phyloP scores from a whole-genome alignment of 345 rosid genomes.

The thale cress (Arabidopsis thaliana) region DNA sequence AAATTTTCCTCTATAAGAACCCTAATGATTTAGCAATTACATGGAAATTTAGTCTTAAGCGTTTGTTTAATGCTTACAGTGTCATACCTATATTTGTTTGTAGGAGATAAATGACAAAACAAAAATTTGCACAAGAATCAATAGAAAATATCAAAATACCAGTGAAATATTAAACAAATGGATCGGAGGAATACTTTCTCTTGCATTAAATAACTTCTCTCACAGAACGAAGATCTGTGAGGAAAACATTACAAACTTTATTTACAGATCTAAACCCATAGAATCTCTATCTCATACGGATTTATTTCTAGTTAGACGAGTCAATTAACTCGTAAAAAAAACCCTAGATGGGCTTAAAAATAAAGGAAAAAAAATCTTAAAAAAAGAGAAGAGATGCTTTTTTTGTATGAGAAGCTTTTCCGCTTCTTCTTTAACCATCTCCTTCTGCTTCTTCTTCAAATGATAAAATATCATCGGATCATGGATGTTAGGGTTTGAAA shows the following conservation, averaged over 20 bases:
- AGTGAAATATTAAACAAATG: constrained; percentile 1
- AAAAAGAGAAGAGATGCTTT: constrained; percentile 30
- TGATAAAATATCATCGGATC: constrained; percentile 36
- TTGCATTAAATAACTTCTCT: constrained; percentile 58
- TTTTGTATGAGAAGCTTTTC: constrained; percentile 20
- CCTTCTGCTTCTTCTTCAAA: constrained; percentile 52
- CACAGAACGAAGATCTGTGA: constrained; percentile 57
- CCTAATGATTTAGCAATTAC: constrained; percentile 19
- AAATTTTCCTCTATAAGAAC: constrained; percentile 24
- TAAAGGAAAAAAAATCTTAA: constrained; percentile 40
- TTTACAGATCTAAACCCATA: constrained; percentile 55
- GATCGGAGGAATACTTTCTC: constrained; percentile 2
- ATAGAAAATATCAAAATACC: background rate
- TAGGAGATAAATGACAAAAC: constrained; percentile 27
- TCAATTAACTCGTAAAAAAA: constrained; percentile 50
- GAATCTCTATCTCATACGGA: constrained; percentile 35
- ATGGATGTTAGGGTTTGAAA: constrained; percentile 47
- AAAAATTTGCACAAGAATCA: constrained; percentile 17
- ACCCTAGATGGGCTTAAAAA: constrained; percentile 50
- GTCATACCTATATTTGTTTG: background rate
- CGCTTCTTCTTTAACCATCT: constrained; percentile 45
- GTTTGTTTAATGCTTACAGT: background rate
- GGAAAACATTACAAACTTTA: constrained; percentile 60
- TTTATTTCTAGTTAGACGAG: constrained; percentile 48
- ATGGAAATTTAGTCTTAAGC: background rate